Evolutionary conservation across 106 monocot species (phyloP), one percentile per base, ranked within the genome.

Genomic region (Alisma plantagoaquatica): DNA sequence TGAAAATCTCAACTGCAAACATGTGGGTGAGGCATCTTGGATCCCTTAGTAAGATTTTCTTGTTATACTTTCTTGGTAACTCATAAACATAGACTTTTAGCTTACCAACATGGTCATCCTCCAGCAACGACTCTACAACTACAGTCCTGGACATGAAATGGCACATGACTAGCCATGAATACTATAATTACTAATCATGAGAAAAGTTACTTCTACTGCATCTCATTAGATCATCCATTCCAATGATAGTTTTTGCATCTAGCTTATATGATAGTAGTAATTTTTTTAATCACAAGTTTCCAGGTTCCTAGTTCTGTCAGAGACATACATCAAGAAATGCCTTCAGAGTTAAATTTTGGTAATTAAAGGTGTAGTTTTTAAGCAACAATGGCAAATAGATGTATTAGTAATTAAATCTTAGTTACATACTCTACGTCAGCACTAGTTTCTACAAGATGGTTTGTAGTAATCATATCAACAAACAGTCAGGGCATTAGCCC

Each of bases 381-480:
- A n/a, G n/a, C n/a, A n/a, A n/a, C n/a, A n/a, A n/a, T n/a, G n/a
- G n/a, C n/a, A n/a, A n/a, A n/a, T n/a, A n/a, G n/a, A n/a, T n/a
- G n/a, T n/a, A n/a, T n/a, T n/a, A n/a, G n/a, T n/a, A n/a, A n/a
- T n/a, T n/a, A n/a, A n/a, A n/a, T n/a, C n/a, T n/a, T n/a, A n/a
- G n/a, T 27, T 24, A 62, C 71, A 60, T 76, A 88, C 79, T 79
- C 49, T 30, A 61, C 23, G 20, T 23, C 70, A 43, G 23, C 19
- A 14, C 64, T 65, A 46, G 67, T 51, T 56, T 88, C 76, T 30
- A 30, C 51, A 46, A 33, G 42, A 29, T 54, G 56, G 23, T 61
- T 70, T 51, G 46, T 62, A 26, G 63, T 66, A 23, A 88, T 51
- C 31, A 62, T 31, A 43, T 64, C 50, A 31, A 79, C 26, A 3